Conservation (phyloP, 192 early-diverging fungal genomes). For the Pilaira anomala region DNA sequence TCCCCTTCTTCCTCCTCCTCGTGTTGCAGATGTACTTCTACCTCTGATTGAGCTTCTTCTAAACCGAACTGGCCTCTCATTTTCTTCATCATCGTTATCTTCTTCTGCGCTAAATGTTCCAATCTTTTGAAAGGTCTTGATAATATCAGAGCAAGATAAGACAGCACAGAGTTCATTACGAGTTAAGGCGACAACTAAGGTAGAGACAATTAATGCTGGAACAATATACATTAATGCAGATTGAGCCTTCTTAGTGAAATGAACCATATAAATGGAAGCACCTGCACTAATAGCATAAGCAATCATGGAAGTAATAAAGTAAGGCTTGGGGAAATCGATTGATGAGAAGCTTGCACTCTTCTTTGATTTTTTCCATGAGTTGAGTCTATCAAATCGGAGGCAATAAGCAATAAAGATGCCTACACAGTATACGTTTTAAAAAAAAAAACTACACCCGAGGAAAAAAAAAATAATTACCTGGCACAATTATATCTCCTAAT, state of each 20-base stretch:
- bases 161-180: neutral
- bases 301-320: conserved; percentile 1
- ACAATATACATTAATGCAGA: conserved; percentile 3
- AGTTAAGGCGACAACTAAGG: neutral
- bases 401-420: conserved; percentile 15
- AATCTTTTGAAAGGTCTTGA: too few relatives aligned
- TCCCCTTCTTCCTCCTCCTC: neutral
- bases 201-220: neutral
- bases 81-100: neutral
- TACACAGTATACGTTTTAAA: neutral
- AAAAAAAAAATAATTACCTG: conserved; percentile 52
- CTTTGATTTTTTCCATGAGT: conserved; percentile 9
- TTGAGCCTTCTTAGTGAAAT: neutral
- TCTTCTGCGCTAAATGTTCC: neutral
- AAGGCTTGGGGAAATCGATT: neutral
- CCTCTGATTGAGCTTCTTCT: conserved; percentile 1
- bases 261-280: neutral
- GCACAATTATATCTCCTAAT: conserved; percentile 94
- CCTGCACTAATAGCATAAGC: conserved; percentile 8
- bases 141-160: too few relatives aligned
- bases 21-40: neutral
- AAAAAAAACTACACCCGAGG: neutral
- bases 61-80: neutral
- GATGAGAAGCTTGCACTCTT: neutral
- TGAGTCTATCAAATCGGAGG: neutral